A percentile compares a stretch with the other conserved stretches of the same genome.
Conservation (phyloP, 306 rosid species). For the Vigna hirtella region DNA sequence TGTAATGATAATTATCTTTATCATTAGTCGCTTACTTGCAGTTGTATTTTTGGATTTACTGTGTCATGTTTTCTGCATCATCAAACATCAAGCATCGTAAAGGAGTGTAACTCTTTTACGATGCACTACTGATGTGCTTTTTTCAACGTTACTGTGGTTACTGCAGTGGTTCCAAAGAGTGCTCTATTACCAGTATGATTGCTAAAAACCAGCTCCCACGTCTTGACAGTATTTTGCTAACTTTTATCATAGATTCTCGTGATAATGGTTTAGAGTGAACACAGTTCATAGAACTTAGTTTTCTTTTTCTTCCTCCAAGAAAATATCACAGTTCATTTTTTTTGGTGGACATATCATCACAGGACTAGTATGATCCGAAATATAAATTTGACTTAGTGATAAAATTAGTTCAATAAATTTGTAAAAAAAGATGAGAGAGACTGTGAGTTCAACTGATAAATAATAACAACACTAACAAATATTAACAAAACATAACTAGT, state of each 20-base stretch:
- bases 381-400: too few species aligned
- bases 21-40: conserved; percentile 11
- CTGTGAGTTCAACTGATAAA: too few species aligned
- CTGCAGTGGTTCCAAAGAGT: neutral
- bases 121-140: neutral
- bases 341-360: too few species aligned
- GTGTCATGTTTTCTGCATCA: conserved; percentile 15
- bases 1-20: conserved; percentile 10
- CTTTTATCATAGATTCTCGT: neutral
- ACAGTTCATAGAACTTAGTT: too few species aligned
- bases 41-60: conserved; percentile 4
- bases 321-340: too few species aligned
- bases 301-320: too few species aligned
- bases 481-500: too few species aligned
- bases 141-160: neutral
- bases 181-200: neutral
- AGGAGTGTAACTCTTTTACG: neutral
- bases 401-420: too few species aligned
- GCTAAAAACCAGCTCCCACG: neutral
- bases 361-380: too few species aligned
- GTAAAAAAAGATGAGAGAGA: too few species aligned
- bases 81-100: neutral
- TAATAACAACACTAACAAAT: too few species aligned
- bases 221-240: neutral
- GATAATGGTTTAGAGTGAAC: neutral